Conservation (phyloP, 2,329 filamentous ascomycete species). For the Claviceps pusilla region DNA sequence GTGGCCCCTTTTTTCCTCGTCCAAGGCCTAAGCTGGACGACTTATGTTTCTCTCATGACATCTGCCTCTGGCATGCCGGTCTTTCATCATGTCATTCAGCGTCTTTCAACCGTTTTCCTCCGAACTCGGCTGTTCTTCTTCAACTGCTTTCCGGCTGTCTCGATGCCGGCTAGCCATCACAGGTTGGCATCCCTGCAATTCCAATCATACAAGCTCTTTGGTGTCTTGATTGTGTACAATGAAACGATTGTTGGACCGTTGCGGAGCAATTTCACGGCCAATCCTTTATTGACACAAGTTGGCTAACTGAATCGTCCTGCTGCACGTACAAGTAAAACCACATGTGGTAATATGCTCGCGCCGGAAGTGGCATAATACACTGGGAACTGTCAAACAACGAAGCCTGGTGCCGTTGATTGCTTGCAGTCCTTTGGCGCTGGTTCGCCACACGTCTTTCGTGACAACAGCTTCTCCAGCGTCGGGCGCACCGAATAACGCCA, state of each 20-base stretch:
- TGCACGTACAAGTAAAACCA: conserved; percentile 7
- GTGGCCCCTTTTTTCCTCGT: neutral
- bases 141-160: conserved; percentile 12
- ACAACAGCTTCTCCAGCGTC: conserved; percentile 12
- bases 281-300: conserved; percentile 2
- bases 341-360: conserved; percentile 10
- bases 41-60: neutral
- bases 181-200: conserved; percentile 6
- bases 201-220: neutral
- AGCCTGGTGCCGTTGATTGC: conserved; percentile 14
- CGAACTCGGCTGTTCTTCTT: conserved; percentile 15
- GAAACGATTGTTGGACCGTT: neutral
- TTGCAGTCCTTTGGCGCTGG: conserved; percentile 20
- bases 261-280: neutral
- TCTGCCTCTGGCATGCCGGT: conserved; percentile 14
- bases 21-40: neutral
- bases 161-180: conserved; percentile 11
- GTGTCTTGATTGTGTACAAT: neutral
- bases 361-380: conserved; percentile 26
- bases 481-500: conserved; percentile 22
- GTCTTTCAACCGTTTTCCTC: conserved; percentile 20
- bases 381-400: conserved; percentile 14
- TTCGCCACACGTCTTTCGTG: conserved; percentile 24
- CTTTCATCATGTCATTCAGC: conserved; percentile 19
- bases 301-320: neutral